These are phyloP conservation scores for Neurospora sp. DNA, from an alignment of 2,329 filamentous ascomycete species.

Conservation along the genomic window DNA sequence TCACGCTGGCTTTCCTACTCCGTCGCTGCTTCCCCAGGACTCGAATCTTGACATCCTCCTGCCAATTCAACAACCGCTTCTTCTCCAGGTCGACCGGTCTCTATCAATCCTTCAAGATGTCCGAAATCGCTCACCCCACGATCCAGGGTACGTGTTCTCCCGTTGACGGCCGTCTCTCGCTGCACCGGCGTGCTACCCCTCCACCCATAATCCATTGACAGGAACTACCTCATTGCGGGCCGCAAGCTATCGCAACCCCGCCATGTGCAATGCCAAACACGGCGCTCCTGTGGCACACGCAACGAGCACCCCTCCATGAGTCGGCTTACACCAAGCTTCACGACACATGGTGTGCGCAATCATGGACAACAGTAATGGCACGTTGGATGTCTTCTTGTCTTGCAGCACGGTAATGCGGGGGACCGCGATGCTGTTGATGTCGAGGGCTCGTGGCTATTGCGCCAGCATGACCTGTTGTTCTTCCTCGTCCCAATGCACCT, in stretches of 20 bases:
- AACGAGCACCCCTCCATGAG: not conserved
- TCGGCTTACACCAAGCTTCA: not conserved
- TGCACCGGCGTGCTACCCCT: constrained; percentile 11
- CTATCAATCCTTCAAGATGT: constrained; percentile 29
- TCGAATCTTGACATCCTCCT: not conserved
- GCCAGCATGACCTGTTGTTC: not conserved
- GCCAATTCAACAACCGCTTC: not conserved
- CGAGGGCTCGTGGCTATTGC: not conserved
- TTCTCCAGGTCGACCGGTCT: constrained; percentile 2
- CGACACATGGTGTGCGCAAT: not conserved
- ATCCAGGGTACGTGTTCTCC: constrained; percentile 42
- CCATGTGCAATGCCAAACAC: not conserved
- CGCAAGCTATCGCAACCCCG: not conserved
- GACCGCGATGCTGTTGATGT: not conserved
- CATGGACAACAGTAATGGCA: not conserved
- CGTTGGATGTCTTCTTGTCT: not conserved
- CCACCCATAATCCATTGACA: constrained; percentile 13
- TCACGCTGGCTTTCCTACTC: constrained; percentile 13
- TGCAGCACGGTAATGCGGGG: not conserved
- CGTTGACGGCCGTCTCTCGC: not conserved
- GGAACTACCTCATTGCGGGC: not conserved
- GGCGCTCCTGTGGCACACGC: not conserved
- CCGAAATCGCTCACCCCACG: constrained; percentile 45
- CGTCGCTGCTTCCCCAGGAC: not conserved
- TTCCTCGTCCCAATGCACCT: not conserved